Base-by-base conservation (phyloP, 2,329 filamentous ascomycete species). In the Pleurostoma richardsiae region DNA sequence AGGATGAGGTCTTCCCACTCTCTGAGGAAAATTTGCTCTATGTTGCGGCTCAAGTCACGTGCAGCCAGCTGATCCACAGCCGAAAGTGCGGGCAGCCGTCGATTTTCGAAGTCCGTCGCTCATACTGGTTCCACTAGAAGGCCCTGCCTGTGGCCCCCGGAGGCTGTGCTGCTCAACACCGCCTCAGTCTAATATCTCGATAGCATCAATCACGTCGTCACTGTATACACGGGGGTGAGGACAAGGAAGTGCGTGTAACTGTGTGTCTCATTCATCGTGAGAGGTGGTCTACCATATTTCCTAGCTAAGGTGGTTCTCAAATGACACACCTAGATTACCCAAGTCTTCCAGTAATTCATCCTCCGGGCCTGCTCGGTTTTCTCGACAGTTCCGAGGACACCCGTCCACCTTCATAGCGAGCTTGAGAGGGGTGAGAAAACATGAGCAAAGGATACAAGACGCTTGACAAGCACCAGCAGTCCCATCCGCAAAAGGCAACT, bases 71-170 rank as follows among this genome's bases (percentile, higher is more conserved):
- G 19, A 19, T 19, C 19, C 19, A 19, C 19, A 36, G 33, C 33
- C 8, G 33, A 36, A n/a, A 36, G n/a, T n/a, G 33, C 33, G n/a
- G 33, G 33, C 49, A 43, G 42, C 47, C 46, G 49, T 45, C 42
- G 38, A 36, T 26, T 30, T 26, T 29, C n/a, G 31, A 30, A 43
- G 7, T 28, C 39, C 33, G 33, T n/a, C 8, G 33, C 33, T 36
- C 33, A 36, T 36, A 36, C n/a, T 36, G 19, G 33, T n/a, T 36
- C 33, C 8, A 36, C 33, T n/a, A 36, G 33, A 8, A 36, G 33
- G 19, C 19, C 19, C 19, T 19, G 19, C 19, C 19, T 36, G 2
- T n/a, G 8, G 33, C 33, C n/a, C 2, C 8, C 33, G n/a, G 8
- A 8, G 33, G 33, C 33, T 36, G 33, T 36, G 33, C 33, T 36